A percentile compares a stretch with the other conserved stretches of the same genome.
Conservation (phyloP, 371 early-diverging fungal species). For the Thermomucor indicae-seudaticae region DNA sequence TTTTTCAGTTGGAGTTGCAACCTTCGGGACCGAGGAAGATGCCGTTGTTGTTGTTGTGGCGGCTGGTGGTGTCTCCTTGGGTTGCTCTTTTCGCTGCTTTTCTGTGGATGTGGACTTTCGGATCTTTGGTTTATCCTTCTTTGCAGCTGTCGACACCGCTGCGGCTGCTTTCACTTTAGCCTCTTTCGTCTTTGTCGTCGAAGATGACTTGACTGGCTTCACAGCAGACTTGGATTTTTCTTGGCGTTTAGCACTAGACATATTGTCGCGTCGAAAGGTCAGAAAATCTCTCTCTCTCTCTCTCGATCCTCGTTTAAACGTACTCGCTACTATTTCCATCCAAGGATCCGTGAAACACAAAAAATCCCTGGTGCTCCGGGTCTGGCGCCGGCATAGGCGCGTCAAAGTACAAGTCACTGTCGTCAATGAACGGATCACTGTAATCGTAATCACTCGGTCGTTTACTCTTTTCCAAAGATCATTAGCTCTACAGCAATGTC, state of each 20-base stretch:
- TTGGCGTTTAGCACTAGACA: neutral
- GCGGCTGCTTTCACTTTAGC: conserved; percentile 3
- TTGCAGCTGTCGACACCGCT: conserved; percentile 1
- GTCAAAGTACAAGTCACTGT: conserved; percentile 44
- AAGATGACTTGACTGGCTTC: conserved; percentile 7
- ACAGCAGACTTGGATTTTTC: conserved; percentile 9
- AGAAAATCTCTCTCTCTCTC: neutral
- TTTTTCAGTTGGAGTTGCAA: neutral
- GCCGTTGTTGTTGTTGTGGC: neutral
- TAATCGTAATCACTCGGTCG: conserved; percentile 30
- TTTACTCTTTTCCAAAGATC: neutral
- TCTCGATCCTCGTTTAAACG: neutral
- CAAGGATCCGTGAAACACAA: conserved; percentile 46
- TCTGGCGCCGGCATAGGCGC: conserved; percentile 19
- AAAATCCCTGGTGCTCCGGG: conserved; percentile 40
- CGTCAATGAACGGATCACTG: conserved; percentile 49
- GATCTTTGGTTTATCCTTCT: neutral
- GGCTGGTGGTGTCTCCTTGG: conserved; percentile 2
- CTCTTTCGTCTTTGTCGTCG: conserved; percentile 2
- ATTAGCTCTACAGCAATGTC: too few relatives aligned
- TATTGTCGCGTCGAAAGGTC: neutral
- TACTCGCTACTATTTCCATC: conserved; percentile 48
- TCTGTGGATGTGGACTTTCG: neutral
- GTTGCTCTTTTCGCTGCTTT: conserved; percentile 1
- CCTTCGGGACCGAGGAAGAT: neutral